These are phyloP conservation scores for Pontederia crassipes DNA, from an alignment of 176 grass and related monocot species.

Conservation along the genomic window DNA sequence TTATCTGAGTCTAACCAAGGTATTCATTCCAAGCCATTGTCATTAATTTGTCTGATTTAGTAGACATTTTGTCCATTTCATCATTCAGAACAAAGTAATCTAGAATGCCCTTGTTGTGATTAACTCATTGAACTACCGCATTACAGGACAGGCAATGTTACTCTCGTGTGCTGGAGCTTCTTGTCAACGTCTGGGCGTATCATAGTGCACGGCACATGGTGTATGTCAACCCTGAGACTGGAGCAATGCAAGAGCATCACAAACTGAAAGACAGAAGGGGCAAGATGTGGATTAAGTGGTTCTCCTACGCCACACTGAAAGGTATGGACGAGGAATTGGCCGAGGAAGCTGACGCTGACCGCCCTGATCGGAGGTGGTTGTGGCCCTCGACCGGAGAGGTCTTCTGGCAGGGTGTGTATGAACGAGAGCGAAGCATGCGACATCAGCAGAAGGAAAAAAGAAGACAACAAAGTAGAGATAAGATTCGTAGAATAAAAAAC, in stretches of 20 bases:
- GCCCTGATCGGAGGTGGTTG: constrained; percentile 43
- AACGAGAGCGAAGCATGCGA: constrained; percentile 63
- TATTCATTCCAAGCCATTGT: constrained; percentile 19
- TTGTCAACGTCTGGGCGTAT: constrained; percentile 89
- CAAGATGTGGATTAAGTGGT: constrained; percentile 68
- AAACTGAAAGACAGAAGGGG: constrained; percentile 34
- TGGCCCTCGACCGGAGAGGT: constrained; percentile 82
- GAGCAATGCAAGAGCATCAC: constrained; percentile 81
- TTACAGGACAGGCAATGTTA: constrained; percentile 81
- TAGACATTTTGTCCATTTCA: background rate
- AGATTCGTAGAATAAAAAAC: constrained; percentile 71
- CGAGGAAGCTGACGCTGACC: constrained; percentile 62
- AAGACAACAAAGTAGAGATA: constrained; percentile 68
- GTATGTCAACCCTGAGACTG: constrained; percentile 68
- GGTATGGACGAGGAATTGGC: constrained; percentile 93
- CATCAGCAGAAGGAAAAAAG: constrained; percentile 67
- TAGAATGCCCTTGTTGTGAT: no score
- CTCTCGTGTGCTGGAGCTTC: constrained; percentile 67
- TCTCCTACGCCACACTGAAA: constrained; percentile 64
- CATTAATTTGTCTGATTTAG: constrained; percentile 14
- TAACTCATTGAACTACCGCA: background rate
- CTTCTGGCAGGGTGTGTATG: constrained; percentile 76
- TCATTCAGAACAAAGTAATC: constrained; percentile 8
- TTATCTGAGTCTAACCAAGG: constrained; percentile 62
- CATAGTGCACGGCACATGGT: constrained; percentile 73